Percentiles rank a stretch among this genome's conserved stretches.
Conservation (phyloP, 306 rosid genomes). For the Begonia peltatifolia region DNA sequence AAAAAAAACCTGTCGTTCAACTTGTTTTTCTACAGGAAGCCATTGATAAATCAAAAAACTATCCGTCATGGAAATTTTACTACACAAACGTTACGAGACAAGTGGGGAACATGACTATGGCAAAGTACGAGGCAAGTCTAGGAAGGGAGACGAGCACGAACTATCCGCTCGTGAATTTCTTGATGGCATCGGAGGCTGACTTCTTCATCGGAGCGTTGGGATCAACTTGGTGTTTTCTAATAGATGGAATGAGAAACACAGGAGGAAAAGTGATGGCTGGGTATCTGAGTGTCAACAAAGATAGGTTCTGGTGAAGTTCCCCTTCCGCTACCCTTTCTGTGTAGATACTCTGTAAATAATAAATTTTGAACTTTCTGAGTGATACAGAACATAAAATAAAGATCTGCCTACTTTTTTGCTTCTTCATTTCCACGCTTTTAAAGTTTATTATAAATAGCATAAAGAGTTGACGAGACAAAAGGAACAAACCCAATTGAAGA, state of each 20-base stretch:
- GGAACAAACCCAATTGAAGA: no score
- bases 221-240: conserved; percentile 82
- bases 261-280: conserved; percentile 96
- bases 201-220: conserved; percentile 84
- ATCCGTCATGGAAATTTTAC: conserved; percentile 52
- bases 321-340: no score
- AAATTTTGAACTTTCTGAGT: no score
- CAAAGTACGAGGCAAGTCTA: conserved; percentile 50
- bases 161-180: conserved; percentile 79
- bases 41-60: conserved; percentile 37
- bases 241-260: conserved; percentile 94
- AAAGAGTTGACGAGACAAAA: no score
- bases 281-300: conserved; percentile 84
- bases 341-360: no score
- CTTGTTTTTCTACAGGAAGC: conserved; percentile 36
- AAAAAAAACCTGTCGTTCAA: no score
- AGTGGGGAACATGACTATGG: conserved; percentile 50
- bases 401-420: no score
- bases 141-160: conserved; percentile 80
- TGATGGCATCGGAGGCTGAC: conserved; percentile 87
- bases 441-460: no score
- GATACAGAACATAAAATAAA: no score
- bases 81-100: conserved; percentile 54
- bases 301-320: conserved; percentile 63
- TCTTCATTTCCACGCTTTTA: no score